Base-by-base conservation (phyloP, 345 rosid species). In the Chamaenerion angustifolium region DNA sequence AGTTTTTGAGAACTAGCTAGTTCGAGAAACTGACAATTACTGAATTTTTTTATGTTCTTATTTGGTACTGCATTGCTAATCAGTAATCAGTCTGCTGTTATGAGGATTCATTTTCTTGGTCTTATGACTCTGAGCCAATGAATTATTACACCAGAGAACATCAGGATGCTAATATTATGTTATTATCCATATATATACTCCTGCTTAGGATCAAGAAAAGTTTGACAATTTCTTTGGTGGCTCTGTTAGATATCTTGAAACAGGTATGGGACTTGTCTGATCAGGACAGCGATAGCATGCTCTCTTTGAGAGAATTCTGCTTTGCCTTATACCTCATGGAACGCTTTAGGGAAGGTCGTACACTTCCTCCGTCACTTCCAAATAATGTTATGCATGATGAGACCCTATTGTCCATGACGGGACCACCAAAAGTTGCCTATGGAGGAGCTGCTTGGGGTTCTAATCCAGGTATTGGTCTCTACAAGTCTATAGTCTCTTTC, bases 181-280 rank as follows among this genome's bases (percentile, higher is more conserved):
- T 31, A 31, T 31, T 31, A 31, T 31, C 37, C 37, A 31, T 31
- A 8, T 31, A 8, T 31, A 5, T 8, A 31, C 37, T 31, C 37
- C 37, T 31, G 8, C 37, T 8, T 31, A 31, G 10, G 37, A 31
- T 31, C 8, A 31, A 31, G 8, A 4, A 7, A 31, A 31, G 37
- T 31, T 31, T 31, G 37, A 31, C 37, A 31, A 21, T 43, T 45
- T 63, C 18, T 13, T 56, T 59, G 27, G 62, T 67, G 48, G 46
- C 54, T 42, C 60, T 59, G 50, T 12, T 81, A 92, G 98, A 92
- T 79, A 76, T 92, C 57, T 67, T 92, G 68, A 92, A 92, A 82
- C 95, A 76, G 72, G 93, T 92, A 11, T 92, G 98, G 96, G 95
- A 92, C 69, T 75, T 92, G 67, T 87, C 98, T 42, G 98, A 92